Evolutionary conservation across 176 grass and related monocot species (phyloP), one percentile per base, ranked within the genome.

Genomic region (Musa troglodytarum): DNA sequence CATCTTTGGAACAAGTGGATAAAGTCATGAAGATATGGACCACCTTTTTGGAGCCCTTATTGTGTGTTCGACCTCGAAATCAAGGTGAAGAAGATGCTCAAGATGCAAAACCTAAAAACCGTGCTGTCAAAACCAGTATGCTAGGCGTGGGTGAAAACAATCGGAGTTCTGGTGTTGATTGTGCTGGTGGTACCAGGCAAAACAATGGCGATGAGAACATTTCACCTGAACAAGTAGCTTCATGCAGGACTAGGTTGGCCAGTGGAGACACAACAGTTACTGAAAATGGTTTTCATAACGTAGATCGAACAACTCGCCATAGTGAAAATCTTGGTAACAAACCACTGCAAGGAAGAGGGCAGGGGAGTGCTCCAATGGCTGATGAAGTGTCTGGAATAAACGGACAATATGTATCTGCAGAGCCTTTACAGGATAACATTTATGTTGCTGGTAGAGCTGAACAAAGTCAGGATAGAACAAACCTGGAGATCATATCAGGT

Each of bases 11-110:
- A 15, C 82, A 89, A 65, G 49, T 78, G 8, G 79, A 82, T 51
- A 86, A 87, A 80, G 82, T 82, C 21, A 85, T 93, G 90, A 79
- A 65, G 63, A 71, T 89, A 57, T 93, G 87, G 86, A 81, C 77
- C 9, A 72, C 73, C 15, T 93, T 93, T 73, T 57, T 93, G 63
- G 90, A 93, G 77, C 87, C 84, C 11, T 78, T 89, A 52, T 78
- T 93, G 68, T 84, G 84, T 54, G 74, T 87, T 87, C 79, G 64
- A 10, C 65, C 61, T 76, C 82, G 79, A 80, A 23, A 55, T 51
- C 79, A 52, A 57, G 17, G 59, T 78, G 82, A n/a, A 80, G 81
- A 81, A 59, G 72, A 76, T 77, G 58, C 63, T 13, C 78, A 89
- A 77, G 77, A 82, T 76, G 24, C 53, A 49, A 86, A 86, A 61